Conservation (phyloP, 2,329 filamentous ascomycete species). For the Cadophora sp. region DNA sequence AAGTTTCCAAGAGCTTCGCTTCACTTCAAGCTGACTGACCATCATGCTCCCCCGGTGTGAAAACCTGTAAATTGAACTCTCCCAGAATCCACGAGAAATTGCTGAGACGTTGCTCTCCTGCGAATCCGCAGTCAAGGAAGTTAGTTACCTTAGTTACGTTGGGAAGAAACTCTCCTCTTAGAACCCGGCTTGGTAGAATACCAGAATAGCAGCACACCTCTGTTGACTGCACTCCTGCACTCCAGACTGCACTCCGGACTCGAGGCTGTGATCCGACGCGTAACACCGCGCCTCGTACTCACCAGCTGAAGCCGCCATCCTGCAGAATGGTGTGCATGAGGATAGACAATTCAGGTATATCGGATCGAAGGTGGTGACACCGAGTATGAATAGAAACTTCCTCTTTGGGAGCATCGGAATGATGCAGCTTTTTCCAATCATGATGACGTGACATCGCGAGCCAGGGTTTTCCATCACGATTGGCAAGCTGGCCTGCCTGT, state of each 20-base stretch:
- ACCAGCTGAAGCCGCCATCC: not conserved
- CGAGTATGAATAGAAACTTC: not conserved
- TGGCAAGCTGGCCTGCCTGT: not conserved
- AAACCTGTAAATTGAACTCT: not conserved
- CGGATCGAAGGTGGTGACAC: not conserved
- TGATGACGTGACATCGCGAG: conserved; percentile 8
- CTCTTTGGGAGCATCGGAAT: not conserved
- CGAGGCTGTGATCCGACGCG: conserved; percentile 3
- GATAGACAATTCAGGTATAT: not conserved
- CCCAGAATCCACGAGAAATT: not conserved
- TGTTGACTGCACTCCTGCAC: not conserved
- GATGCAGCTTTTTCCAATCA: not conserved
- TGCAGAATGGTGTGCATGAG: not conserved
- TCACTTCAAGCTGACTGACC: conserved; percentile 1
- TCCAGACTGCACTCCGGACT: conserved; percentile 12
- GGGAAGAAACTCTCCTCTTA: not conserved
- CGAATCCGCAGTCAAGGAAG: not conserved
- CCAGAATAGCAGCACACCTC: conserved; percentile 6
- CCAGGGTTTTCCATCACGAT: not conserved
- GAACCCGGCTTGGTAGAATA: not conserved
- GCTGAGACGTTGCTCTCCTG: not conserved
- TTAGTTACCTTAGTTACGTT: too few species aligned
- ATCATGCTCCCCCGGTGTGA: not conserved
- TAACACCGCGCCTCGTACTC: conserved; percentile 11
- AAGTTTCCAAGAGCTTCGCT: not conserved